Evolutionary conservation across 2,329 filamentous ascomycete species (phyloP).

Genomic region (Pestalotiopsis sp.): DNA sequence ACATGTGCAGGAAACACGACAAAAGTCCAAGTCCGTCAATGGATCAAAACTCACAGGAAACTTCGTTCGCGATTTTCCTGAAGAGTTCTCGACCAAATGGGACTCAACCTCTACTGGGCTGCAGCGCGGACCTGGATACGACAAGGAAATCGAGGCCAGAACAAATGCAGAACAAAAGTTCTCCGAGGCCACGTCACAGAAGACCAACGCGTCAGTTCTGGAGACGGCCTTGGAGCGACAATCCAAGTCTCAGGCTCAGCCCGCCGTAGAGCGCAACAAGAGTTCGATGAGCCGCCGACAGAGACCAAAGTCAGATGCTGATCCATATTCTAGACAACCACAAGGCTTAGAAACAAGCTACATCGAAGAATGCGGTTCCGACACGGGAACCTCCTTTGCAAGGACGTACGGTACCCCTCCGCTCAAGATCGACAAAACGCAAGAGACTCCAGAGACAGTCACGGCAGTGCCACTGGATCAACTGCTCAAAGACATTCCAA

Average conservation of each 20-base stretch:
- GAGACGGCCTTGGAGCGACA: slow-evolving; percentile 33
- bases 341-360: slow-evolving; percentile 53
- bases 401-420: slow-evolving; percentile 33
- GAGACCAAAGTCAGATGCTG: slow-evolving; percentile 26
- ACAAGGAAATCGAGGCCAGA: slow-evolving; percentile 19
- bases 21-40: slow-evolving; percentile 24
- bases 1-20: slow-evolving; percentile 24
- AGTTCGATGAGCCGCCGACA: slow-evolving; percentile 12
- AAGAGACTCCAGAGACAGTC: neutral
- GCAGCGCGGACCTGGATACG: slow-evolving; percentile 19
- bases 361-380: slow-evolving; percentile 42
- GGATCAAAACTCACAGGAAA: slow-evolving; percentile 45
- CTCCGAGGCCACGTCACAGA: slow-evolving; percentile 25
- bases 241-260: slow-evolving; percentile 15
- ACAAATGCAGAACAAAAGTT: slow-evolving; percentile 25
- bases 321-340: slow-evolving; percentile 46
- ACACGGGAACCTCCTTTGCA: slow-evolving; percentile 37
- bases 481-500: slow-evolving; percentile 11
- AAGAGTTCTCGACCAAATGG: slow-evolving; percentile 52
- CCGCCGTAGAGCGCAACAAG: slow-evolving; percentile 12
- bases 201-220: slow-evolving; percentile 23
- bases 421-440: slow-evolving; percentile 15
- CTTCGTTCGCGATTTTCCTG: slow-evolving; percentile 54
- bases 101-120: slow-evolving; percentile 19
- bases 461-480: slow-evolving; percentile 15